Percentiles rank a stretch among this genome's conserved stretches.
phyloP scores from a whole-genome alignment of 495 filamentous ascomycete species.

The Talaromyces wortmannii region DNA sequence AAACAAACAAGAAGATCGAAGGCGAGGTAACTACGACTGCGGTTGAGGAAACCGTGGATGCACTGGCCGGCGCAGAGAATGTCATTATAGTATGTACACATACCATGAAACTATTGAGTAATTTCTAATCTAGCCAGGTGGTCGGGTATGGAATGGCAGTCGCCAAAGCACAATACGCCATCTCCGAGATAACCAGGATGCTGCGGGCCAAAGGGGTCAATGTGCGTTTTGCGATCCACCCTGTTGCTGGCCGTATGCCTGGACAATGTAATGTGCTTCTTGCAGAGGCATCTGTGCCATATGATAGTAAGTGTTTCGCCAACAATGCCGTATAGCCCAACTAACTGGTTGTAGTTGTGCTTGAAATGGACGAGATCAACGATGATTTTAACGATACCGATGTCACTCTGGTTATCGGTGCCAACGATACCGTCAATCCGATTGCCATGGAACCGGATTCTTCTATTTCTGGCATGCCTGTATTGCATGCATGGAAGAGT shows the following conservation, averaged over 20 bases:
- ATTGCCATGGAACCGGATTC: slow-evolving; percentile 74
- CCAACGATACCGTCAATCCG: slow-evolving; percentile 82
- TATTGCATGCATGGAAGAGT: slow-evolving; percentile 82
- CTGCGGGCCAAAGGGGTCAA: slow-evolving; percentile 63
- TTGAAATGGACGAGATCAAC: slow-evolving; percentile 90
- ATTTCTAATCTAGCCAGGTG: slow-evolving; percentile 19
- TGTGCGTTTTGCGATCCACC: slow-evolving; percentile 81
- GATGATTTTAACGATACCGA: slow-evolving; percentile 78
- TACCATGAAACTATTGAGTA: background rate
- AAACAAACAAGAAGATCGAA: slow-evolving; percentile 63
- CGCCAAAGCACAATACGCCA: slow-evolving; percentile 79
- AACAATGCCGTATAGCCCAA: background rate
- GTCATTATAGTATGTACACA: slow-evolving; percentile 56
- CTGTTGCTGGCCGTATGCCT: slow-evolving; percentile 78
- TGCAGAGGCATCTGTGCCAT: slow-evolving; percentile 74
- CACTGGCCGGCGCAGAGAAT: slow-evolving; percentile 60
- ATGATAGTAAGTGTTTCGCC: slow-evolving; percentile 52
- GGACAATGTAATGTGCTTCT: slow-evolving; percentile 82
- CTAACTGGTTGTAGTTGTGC: slow-evolving; percentile 43
- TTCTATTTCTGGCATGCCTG: slow-evolving; percentile 78
- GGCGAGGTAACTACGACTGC: slow-evolving; percentile 64
- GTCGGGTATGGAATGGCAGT: slow-evolving; percentile 87
- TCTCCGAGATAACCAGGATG: slow-evolving; percentile 67
- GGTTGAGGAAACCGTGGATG: slow-evolving; percentile 68
- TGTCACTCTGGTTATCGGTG: slow-evolving; percentile 78